A percentile compares a stretch with the other conserved stretches of the same genome.
phyloP scores from a whole-genome alignment of 2,329 filamentous ascomycete genomes.

The Pyrenophora graminea region DNA sequence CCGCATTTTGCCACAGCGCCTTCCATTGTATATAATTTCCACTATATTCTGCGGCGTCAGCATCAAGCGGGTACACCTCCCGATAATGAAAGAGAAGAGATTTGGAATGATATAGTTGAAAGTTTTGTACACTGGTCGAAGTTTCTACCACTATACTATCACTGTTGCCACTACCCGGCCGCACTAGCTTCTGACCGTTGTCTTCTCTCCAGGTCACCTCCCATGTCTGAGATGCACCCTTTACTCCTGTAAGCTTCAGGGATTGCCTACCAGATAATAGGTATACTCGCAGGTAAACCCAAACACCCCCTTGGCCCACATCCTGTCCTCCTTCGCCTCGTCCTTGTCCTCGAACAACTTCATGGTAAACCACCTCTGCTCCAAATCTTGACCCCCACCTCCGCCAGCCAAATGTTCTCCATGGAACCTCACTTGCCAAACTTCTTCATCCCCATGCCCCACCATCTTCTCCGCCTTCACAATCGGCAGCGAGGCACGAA shows the following conservation, averaged over 20 bases:
- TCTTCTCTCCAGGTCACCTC: neutral
- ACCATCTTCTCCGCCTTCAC: neutral
- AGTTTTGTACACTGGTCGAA: too few species aligned
- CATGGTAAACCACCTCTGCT: neutral
- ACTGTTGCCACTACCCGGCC: neutral
- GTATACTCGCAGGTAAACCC: neutral
- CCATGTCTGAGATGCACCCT: neutral
- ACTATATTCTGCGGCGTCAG: neutral
- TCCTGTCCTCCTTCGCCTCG: neutral
- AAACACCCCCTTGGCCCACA: neutral
- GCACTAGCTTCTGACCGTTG: too few species aligned
- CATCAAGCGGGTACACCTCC: too few species aligned
- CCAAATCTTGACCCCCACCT: neutral
- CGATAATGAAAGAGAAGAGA: too few species aligned
- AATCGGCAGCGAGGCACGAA: neutral
- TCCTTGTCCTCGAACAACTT: neutral
- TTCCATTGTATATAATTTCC: neutral
- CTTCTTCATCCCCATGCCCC: neutral
- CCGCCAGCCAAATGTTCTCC: neutral
- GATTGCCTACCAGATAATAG: neutral
- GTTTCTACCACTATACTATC: neutral
- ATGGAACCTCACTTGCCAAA: neutral
- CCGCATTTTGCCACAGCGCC: neutral
- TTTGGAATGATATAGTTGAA: too few species aligned
- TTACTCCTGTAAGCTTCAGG: neutral